These are phyloP conservation scores for Pestalotiopsis sp. DNA, from an alignment of 2,329 filamentous ascomycete genomes.

Conservation along the genomic window DNA sequence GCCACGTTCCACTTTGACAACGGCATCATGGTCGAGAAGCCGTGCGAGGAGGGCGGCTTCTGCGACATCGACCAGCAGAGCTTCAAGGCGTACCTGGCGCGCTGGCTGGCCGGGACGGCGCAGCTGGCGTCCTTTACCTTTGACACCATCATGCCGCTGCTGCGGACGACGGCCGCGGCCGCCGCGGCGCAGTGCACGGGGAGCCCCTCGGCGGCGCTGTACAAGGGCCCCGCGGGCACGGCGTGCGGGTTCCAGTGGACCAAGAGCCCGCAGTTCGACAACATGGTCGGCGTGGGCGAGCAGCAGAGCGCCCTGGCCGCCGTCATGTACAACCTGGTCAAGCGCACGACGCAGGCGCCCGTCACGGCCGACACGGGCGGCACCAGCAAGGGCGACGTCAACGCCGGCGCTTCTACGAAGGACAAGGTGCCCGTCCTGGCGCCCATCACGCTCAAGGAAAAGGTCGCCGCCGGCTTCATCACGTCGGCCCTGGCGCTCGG, in stretches of 20 bases:
- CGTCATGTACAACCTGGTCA: constrained; percentile 62
- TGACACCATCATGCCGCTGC: constrained; percentile 51
- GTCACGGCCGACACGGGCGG: constrained; percentile 61
- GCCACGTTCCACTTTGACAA: constrained; percentile 59
- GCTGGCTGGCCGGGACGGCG: constrained; percentile 63
- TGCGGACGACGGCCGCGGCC: constrained; percentile 52
- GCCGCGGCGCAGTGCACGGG: constrained; percentile 58
- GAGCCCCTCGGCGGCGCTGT: constrained; percentile 39
- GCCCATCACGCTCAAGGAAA: constrained; percentile 52
- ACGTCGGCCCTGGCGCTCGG: constrained; percentile 54
- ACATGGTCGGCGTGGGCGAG: constrained; percentile 64
- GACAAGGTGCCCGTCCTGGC: constrained; percentile 28
- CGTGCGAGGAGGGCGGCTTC: constrained; percentile 62
- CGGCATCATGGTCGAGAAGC: constrained; percentile 64
- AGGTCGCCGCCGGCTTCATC: constrained; percentile 58
- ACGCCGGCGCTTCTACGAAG: constrained; percentile 41
- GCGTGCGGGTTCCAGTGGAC: constrained; percentile 73
- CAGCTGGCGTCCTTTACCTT: constrained; percentile 58
- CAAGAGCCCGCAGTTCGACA: constrained; percentile 55
- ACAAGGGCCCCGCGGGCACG: constrained; percentile 57
- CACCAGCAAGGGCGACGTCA: constrained; percentile 55
- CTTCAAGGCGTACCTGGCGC: constrained; percentile 76
- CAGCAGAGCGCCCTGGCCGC: constrained; percentile 71
- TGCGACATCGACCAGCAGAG: constrained; percentile 75
- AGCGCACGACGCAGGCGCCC: constrained; percentile 40